Evolutionary conservation across 176 grass and related monocot species (phyloP).

Genomic region (Puya raimondii): DNA sequence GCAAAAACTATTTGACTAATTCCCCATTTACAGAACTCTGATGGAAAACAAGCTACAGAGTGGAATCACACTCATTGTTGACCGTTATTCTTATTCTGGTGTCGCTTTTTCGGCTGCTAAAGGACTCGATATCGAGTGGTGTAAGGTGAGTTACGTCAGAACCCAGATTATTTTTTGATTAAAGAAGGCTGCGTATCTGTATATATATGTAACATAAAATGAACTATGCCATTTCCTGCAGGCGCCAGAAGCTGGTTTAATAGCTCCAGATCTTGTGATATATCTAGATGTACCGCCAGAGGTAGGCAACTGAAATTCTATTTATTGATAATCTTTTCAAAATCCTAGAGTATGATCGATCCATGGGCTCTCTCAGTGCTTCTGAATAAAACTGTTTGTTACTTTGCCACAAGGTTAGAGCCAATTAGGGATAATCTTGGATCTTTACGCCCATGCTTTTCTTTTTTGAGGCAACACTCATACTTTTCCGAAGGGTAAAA

Average conservation of each 20-base stretch:
- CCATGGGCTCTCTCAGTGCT: neutral
- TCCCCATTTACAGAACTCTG: neutral
- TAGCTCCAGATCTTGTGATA: slow-evolving; percentile 88
- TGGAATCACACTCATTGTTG: slow-evolving; percentile 24
- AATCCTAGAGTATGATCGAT: neutral
- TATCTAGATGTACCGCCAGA: slow-evolving; percentile 87
- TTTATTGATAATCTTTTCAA: neutral
- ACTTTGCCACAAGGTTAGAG: too few relatives aligned
- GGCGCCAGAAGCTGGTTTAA: slow-evolving; percentile 70
- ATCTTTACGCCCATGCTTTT: too few relatives aligned
- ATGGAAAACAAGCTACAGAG: neutral
- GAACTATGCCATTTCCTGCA: slow-evolving; percentile 6
- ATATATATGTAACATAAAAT: too few relatives aligned
- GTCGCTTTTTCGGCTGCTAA: slow-evolving; percentile 50
- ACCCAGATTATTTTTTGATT: neutral
- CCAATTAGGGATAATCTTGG: too few relatives aligned
- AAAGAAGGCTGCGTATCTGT: neutral
- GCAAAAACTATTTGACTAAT: neutral
- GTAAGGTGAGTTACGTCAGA: slow-evolving; percentile 27
- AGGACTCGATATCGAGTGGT: slow-evolving; percentile 45
- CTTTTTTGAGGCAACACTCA: too few relatives aligned
- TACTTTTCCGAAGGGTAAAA: too few relatives aligned
- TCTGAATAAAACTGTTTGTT: too few relatives aligned
- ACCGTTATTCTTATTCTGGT: slow-evolving; percentile 45
- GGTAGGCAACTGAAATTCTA: slow-evolving; percentile 30